phyloP scores from a whole-genome alignment of 2,329 filamentous ascomycete species.

The Helotiales sp. region DNA sequence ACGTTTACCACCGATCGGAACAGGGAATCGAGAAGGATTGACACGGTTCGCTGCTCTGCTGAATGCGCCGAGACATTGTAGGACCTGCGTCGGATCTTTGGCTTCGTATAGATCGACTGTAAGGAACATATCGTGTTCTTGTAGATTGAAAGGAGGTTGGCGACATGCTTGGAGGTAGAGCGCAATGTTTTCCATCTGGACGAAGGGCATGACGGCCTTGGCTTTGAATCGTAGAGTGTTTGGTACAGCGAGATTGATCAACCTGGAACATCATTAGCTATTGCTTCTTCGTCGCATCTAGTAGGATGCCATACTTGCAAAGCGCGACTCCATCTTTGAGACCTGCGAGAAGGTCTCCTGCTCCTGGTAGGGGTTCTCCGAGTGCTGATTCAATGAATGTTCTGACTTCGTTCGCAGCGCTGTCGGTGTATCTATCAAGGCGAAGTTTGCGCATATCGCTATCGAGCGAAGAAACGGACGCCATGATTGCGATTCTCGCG shows the following conservation, averaged over 20 bases:
- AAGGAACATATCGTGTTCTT: conserved; percentile 92
- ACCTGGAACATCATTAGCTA: conserved; percentile 42
- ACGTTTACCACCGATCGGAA: conserved; percentile 71
- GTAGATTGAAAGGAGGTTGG: conserved; percentile 78
- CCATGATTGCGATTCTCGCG: conserved; percentile 57
- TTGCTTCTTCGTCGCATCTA: neutral
- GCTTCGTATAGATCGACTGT: conserved; percentile 95
- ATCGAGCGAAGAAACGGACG: conserved; percentile 89
- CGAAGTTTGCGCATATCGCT: conserved; percentile 94
- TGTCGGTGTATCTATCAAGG: conserved; percentile 88
- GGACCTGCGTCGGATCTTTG: conserved; percentile 93
- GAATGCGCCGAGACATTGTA: conserved; percentile 90
- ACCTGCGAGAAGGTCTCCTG: conserved; percentile 74
- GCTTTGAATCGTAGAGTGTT: conserved; percentile 83
- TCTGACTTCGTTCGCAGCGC: conserved; percentile 81
- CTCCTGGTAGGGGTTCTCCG: conserved; percentile 67
- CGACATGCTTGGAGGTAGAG: conserved; percentile 92
- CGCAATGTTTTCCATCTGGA: conserved; percentile 99
- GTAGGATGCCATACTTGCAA: conserved; percentile 69
- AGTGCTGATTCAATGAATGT: conserved; percentile 83
- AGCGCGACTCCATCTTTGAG: conserved; percentile 90
- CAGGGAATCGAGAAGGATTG: conserved; percentile 73
- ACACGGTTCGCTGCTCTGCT: conserved; percentile 78
- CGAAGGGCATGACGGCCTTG: conserved; percentile 89
- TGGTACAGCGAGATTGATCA: conserved; percentile 78